These are phyloP conservation scores for Graphilbum sp. DNA, from an alignment of 2,329 filamentous ascomycete genomes.

Conservation along the genomic window DNA sequence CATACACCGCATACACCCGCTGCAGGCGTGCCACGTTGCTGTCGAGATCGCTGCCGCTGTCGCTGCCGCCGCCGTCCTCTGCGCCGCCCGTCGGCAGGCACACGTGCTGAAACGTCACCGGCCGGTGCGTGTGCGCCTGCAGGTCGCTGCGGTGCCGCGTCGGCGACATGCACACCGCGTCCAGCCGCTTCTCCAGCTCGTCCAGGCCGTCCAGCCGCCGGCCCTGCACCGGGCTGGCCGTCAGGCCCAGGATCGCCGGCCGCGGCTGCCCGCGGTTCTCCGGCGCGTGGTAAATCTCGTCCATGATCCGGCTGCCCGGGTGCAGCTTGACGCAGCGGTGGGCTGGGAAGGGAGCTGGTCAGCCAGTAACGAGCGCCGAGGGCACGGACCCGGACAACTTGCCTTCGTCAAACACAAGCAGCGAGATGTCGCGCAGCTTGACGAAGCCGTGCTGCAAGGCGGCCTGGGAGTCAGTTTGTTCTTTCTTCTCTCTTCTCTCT, in stretches of 20 bases:
- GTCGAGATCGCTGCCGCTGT: not conserved
- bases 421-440: conserved; percentile 39
- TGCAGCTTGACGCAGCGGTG: conserved; percentile 55
- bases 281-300: conserved; percentile 45
- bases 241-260: conserved; percentile 62
- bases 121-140: conserved; percentile 49
- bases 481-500: no score
- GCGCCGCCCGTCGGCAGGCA: conserved; percentile 12
- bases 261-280: conserved; percentile 21
- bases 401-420: conserved; percentile 80
- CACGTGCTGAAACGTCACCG: conserved; percentile 27
- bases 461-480: no score
- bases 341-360: no score
- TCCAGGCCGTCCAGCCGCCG: conserved; percentile 37
- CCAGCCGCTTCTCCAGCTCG: conserved; percentile 50
- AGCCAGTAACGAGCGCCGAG: not conserved
- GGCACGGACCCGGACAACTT: conserved; percentile 6
- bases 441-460: conserved; percentile 64
- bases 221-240: conserved; percentile 59
- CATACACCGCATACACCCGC: not conserved
- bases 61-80: conserved; percentile 16
- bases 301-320: conserved; percentile 57
- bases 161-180: conserved; percentile 54
- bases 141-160: conserved; percentile 53
- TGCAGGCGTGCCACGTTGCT: conserved; percentile 26